Conservation (phyloP, 140 eudicot species). For the Bidens hawaiensis region DNA sequence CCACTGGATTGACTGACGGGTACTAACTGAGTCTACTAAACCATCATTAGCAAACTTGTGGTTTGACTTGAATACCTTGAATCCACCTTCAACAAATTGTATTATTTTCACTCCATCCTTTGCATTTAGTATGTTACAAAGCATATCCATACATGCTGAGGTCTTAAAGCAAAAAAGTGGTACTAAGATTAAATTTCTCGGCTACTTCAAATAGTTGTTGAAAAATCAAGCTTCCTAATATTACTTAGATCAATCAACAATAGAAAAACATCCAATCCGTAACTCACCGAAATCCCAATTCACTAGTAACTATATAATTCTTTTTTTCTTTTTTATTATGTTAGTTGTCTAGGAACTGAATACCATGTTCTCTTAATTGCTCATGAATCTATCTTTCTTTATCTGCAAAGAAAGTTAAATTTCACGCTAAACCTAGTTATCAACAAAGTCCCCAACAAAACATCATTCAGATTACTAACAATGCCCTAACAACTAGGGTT, state of each 20-base stretch:
- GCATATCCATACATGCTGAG: not conserved
- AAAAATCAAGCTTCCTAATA: not conserved
- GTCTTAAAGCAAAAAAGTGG: not conserved
- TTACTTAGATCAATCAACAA: not conserved
- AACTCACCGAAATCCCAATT: not conserved
- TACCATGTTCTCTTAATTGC: not conserved
- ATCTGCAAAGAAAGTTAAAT: not conserved
- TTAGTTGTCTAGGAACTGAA: not conserved
- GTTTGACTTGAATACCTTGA: not conserved
- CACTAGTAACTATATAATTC: not conserved
- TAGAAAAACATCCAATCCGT: not conserved
- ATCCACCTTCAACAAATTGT: no score
- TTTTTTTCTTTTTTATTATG: not conserved
- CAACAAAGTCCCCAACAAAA: not conserved
- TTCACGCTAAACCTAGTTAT: not conserved
- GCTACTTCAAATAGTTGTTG: not conserved
- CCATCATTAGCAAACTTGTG: not conserved
- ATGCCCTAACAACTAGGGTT: no score
- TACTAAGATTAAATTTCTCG: not conserved
- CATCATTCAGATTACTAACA: slow-evolving; percentile 10
- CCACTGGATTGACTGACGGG: not conserved
- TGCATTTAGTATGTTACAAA: not conserved
- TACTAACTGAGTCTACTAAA: not conserved
- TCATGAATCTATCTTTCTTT: not conserved
- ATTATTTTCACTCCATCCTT: not conserved